phyloP scores from a whole-genome alignment of 116 monocot species.

The Dioscorea cayenensis region DNA sequence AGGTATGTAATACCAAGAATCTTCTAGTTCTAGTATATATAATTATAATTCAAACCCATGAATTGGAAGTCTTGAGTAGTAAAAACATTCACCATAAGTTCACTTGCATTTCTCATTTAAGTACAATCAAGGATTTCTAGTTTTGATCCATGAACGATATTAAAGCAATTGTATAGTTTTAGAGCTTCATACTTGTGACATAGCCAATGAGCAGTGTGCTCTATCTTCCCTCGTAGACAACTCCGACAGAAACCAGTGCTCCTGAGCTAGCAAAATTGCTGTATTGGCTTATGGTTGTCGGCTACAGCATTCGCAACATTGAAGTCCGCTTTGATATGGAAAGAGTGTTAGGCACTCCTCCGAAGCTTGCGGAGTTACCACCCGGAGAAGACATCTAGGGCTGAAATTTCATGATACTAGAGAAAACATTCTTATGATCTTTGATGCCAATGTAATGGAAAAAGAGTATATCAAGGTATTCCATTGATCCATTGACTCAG shows the following conservation, averaged over 20 bases:
- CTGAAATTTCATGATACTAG: too few relatives aligned
- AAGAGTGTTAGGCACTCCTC: slow-evolving; percentile 63
- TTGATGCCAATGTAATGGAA: too few relatives aligned
- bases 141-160: too few relatives aligned
- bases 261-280: slow-evolving; percentile 76
- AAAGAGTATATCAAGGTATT: too few relatives aligned
- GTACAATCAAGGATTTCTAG: too few relatives aligned
- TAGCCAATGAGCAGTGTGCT: neutral
- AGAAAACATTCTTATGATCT: too few relatives aligned
- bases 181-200: neutral
- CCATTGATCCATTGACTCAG: too few relatives aligned
- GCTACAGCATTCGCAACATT: slow-evolving; percentile 89
- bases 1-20: slow-evolving; percentile 27
- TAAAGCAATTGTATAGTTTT: neutral
- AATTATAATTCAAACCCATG: too few relatives aligned
- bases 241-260: slow-evolving; percentile 53
- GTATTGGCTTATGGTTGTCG: slow-evolving; percentile 91
- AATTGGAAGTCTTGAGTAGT: too few relatives aligned
- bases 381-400: slow-evolving; percentile 66
- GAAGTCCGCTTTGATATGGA: slow-evolving; percentile 97
- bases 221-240: slow-evolving; percentile 24
- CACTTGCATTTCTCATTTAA: too few relatives aligned
- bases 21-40: too few relatives aligned
- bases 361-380: slow-evolving; percentile 78
- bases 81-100: too few relatives aligned